These are phyloP conservation scores for Chaetoceros muelleri DNA, from an alignment of 108 stramenopile species.

Conservation along the genomic window DNA sequence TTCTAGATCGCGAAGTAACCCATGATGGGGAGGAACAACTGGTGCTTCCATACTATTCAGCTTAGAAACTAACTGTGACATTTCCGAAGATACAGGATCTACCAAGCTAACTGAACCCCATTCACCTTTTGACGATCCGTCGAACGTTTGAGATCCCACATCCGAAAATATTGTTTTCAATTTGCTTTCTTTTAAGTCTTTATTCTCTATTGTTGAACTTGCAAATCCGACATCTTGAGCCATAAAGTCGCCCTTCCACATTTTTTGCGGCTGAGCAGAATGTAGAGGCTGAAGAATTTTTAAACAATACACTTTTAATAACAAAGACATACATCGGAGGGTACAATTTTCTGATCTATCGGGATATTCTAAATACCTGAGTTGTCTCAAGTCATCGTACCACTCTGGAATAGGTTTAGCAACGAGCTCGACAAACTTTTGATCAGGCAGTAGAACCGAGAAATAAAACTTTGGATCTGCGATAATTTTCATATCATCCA, in stretches of 20 bases:
- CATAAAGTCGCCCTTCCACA: not conserved
- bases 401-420: constrained; percentile 8
- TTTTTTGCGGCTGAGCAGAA: constrained; percentile 9
- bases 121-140: constrained; percentile 55
- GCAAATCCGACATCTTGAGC: not conserved
- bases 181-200: not conserved
- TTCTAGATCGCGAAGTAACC: constrained; percentile 14
- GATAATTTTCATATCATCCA: constrained; percentile 16
- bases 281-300: not conserved
- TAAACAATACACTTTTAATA: not conserved
- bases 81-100: constrained; percentile 52
- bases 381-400: constrained; percentile 22
- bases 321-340: not conserved
- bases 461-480: constrained; percentile 12
- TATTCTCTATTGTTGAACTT: not conserved
- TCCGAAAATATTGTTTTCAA: not conserved
- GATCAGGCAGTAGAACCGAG: constrained; percentile 24
- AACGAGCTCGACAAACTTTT: constrained; percentile 17
- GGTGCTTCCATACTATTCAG: constrained; percentile 63
- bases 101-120: constrained; percentile 65
- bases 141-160: constrained; percentile 28
- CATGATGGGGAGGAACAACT: constrained; percentile 52
- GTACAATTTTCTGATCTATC: not conserved
- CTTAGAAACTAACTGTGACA: constrained; percentile 43
- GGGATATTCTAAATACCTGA: not conserved